These are phyloP conservation scores for Solanum ossicruentum DNA, from an alignment of 257 asterid genomes.

Conservation along the genomic window DNA sequence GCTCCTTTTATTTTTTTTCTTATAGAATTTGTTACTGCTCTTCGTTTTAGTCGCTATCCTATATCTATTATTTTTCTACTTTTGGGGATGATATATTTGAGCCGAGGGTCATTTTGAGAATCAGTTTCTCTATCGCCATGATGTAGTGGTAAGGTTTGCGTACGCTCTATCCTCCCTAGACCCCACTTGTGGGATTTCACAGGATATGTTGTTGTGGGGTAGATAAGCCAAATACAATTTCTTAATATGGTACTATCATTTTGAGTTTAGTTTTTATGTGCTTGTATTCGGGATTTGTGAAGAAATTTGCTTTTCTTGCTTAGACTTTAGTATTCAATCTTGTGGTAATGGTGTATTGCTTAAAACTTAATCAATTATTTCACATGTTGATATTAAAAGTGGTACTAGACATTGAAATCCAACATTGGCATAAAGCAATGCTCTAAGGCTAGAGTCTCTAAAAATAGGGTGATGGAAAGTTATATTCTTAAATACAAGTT, in stretches of 20 bases:
- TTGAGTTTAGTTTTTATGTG: background rate
- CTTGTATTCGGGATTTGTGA: background rate
- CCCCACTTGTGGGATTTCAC: too few species aligned
- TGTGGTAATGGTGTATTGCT: background rate
- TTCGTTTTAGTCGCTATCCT: too few species aligned
- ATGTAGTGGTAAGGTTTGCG: too few species aligned
- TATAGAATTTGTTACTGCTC: too few species aligned
- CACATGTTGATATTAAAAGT: background rate
- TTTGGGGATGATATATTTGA: too few species aligned
- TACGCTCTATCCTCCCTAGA: too few species aligned
- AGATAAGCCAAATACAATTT: background rate
- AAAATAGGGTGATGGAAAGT: background rate
- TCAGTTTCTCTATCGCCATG: too few species aligned
- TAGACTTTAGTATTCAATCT: background rate
- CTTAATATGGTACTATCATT: background rate
- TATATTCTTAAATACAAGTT: background rate
- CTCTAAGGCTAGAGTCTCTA: background rate
- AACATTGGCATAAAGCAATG: background rate
- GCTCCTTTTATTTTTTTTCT: too few species aligned
- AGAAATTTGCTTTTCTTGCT: background rate
- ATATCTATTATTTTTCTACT: too few species aligned
- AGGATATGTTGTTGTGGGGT: background rate
- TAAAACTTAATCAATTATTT: background rate
- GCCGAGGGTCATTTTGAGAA: too few species aligned
- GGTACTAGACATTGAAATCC: background rate